Percentiles rank a stretch among this genome's conserved stretches.
These are phyloP conservation scores for Lepiota venenata DNA, from an alignment of 768 basidiomycete genomes.

Conservation along the genomic window DNA sequence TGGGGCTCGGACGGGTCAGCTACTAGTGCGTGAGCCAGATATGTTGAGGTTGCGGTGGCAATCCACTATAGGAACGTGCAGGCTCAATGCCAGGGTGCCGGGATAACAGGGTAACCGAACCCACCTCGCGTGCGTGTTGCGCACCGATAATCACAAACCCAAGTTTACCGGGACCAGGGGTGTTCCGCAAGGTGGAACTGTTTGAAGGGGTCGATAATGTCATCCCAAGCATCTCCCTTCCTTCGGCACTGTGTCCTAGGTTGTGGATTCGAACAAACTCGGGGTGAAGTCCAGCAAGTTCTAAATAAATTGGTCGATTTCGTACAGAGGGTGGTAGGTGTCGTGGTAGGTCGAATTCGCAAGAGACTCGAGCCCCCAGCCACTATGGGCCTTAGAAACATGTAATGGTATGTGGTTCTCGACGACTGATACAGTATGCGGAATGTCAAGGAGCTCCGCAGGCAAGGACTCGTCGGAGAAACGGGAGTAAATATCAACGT, in stretches of 20 bases:
- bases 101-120: constrained; percentile 18
- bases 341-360: constrained; percentile 37
- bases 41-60: constrained; percentile 68
- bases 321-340: constrained; percentile 53
- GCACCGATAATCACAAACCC: constrained; percentile 71
- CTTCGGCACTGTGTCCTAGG: constrained; percentile 57
- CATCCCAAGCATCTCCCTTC: constrained; percentile 54
- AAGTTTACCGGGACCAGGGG: constrained; percentile 26
- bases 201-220: constrained; percentile 37
- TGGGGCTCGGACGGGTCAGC: constrained; percentile 41
- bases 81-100: background rate
- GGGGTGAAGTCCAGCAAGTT: constrained; percentile 44
- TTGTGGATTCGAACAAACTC: constrained; percentile 40
- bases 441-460: constrained; percentile 18
- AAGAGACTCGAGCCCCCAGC: constrained; percentile 33
- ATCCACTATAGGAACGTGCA: constrained; percentile 58
- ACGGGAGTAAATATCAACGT: constrained; percentile 50
- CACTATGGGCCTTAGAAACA: constrained; percentile 3
- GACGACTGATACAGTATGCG: constrained; percentile 19
- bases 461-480: constrained; percentile 18
- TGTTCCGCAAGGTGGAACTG: background rate
- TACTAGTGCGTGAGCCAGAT: constrained; percentile 69
- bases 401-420: constrained; percentile 4
- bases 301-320: constrained; percentile 50
- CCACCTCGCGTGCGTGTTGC: constrained; percentile 73